phyloP scores from a whole-genome alignment of 352 stramenopile genomes.

The Pythium graminicola region DNA sequence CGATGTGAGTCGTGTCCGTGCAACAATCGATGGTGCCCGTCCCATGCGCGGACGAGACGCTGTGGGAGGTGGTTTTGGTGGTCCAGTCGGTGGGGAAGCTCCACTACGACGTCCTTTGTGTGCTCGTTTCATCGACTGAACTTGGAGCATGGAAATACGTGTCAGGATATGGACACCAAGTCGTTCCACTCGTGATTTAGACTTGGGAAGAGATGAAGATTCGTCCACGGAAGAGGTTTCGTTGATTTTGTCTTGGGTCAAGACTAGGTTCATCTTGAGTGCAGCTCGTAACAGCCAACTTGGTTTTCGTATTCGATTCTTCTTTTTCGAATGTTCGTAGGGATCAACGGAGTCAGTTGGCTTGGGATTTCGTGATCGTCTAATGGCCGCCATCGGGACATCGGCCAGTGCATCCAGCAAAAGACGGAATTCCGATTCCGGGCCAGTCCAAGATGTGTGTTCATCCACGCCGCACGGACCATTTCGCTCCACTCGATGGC shows the following conservation, averaged over 20 bases:
- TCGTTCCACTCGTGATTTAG: conserved; percentile 6
- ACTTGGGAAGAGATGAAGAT: too few relatives aligned
- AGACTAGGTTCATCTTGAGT: background rate
- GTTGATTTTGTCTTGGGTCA: background rate
- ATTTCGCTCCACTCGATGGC: conserved; percentile 19
- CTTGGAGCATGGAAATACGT: conserved; percentile 16
- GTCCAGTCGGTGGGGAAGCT: background rate
- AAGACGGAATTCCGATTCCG: conserved; percentile 7
- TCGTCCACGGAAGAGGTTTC: background rate
- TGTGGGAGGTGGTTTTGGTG: too few relatives aligned
- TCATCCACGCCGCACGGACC: conserved; percentile 1
- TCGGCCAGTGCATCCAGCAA: conserved; percentile 5
- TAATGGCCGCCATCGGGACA: conserved; percentile 2
- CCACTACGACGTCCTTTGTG: background rate
- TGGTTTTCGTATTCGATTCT: background rate
- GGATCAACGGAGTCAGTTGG: background rate
- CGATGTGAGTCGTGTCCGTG: background rate
- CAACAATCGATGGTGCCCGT: too few relatives aligned
- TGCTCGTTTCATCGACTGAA: conserved; percentile 2
- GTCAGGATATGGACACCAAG: conserved; percentile 11
- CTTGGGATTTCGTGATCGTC: background rate
- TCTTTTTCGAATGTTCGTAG: conserved; percentile 1
- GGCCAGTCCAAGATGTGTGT: conserved; percentile 1
- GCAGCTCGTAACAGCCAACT: background rate
- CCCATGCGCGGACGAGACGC: too few relatives aligned